These are phyloP conservation scores for Paramyrothecium roridum DNA, from an alignment of 2,329 filamentous ascomycete genomes.

Conservation along the genomic window DNA sequence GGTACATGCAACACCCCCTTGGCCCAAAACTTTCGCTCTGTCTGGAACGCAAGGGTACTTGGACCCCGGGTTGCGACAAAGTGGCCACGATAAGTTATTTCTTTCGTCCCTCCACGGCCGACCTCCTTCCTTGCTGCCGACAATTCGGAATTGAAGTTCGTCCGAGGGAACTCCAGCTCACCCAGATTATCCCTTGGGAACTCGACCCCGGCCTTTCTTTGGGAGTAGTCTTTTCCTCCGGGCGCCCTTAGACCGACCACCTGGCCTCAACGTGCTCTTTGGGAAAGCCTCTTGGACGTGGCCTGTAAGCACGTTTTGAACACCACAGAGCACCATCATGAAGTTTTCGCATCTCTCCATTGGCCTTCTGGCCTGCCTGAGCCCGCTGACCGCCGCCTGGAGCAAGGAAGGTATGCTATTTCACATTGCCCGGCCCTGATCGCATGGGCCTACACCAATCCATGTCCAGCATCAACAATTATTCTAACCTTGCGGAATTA, in stretches of 20 bases:
- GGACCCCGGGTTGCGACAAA: neutral
- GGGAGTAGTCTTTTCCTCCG: neutral
- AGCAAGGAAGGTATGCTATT: conserved; percentile 70
- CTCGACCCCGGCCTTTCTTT: neutral
- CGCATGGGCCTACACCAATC: neutral
- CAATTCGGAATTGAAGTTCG: neutral
- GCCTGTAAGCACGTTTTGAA: neutral
- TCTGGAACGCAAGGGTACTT: neutral
- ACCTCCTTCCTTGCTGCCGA: neutral
- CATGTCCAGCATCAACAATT: neutral
- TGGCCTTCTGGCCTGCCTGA: conserved; percentile 66
- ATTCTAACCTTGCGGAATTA: conserved; percentile 26
- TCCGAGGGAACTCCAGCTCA: neutral
- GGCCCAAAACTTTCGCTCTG: neutral
- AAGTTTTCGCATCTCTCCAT: conserved; percentile 65
- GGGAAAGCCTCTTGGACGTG: neutral
- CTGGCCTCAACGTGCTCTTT: neutral
- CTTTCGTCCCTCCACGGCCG: neutral
- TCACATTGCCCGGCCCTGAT: neutral
- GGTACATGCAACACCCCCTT: neutral
- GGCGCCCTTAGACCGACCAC: neutral
- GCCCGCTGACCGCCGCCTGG: conserved; percentile 71
- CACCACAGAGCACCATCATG: conserved; percentile 51
- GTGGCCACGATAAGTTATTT: neutral
- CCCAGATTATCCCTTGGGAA: neutral